Base-by-base conservation (phyloP, 2,329 filamentous ascomycete genomes). In the Aspergillus latus region DNA sequence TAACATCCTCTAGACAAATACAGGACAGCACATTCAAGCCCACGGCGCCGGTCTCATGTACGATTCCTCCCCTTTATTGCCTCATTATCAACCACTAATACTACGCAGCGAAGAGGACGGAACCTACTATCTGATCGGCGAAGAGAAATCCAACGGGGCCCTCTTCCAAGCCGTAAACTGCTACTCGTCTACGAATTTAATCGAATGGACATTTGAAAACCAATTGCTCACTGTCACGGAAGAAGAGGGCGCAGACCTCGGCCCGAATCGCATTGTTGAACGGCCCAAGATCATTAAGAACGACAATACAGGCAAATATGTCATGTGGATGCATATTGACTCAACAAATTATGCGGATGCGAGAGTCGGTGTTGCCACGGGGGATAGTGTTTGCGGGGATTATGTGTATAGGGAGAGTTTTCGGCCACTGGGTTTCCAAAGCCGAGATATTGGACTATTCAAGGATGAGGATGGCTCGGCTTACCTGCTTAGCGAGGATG, bases 261-360 rank as follows among this genome's bases (percentile, higher is more conserved):
- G 85, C 0, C 84, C 84, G 0, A 78, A 78, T 59, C 80, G 85
- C 2, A 78, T 89, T 9, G 82, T 89, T 2, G 86, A 89, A 69
- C 74, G 87, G 16, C 87, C 87, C 2, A 88, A 89, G 71, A 80
- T 89, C 4, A 80, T 89, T 4, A 88, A 83, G 73, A 89, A 89
- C 61, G 81, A 84, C 11, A 72, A 74, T n/a, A 88, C 85, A 0
- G 64, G 69, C 5, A 83, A 85, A 60, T 89, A 86, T 68, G 85
- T 89, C n/a, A 73, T 89, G 68, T 88, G 84, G 76, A 78, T 88
- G 76, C 86, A 89, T 65, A 87, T 88, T 48, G 86, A 89, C 64
- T 79, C 74, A 54, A 75, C 75, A 32, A 78, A 78, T 65, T 89
- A 89, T 62, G 78, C 76, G 1, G 85, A 88, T 36, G 87, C 86